Conservation (phyloP, 106 monocot genomes). For the Platanthera guangdongensis region DNA sequence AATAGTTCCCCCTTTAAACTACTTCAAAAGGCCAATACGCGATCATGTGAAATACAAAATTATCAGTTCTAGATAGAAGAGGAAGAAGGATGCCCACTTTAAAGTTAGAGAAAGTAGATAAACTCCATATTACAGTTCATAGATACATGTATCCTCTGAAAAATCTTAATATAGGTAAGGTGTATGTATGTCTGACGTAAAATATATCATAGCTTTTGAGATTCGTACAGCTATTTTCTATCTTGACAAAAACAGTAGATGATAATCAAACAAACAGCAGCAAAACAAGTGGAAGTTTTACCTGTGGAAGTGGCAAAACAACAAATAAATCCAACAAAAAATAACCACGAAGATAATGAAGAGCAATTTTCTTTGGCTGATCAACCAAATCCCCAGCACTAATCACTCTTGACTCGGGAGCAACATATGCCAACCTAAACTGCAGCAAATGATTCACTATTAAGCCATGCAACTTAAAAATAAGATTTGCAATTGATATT, state of each 20-base stretch:
- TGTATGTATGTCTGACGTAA: not conserved
- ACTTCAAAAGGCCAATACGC: not conserved
- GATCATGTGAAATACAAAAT: not conserved
- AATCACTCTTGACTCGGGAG: slow-evolving; percentile 53
- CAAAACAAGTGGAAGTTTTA: slow-evolving; percentile 5
- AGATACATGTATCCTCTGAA: not conserved
- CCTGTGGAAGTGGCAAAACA: slow-evolving; percentile 61
- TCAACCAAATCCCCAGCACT: slow-evolving; percentile 46
- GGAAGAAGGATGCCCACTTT: not conserved
- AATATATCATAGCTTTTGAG: not conserved
- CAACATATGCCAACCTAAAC: slow-evolving; percentile 63
- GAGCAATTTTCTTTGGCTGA: slow-evolving; percentile 51
- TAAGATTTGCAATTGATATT: not conserved
- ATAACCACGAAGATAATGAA: slow-evolving; percentile 46
- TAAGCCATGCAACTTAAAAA: not conserved
- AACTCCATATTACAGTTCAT: not conserved
- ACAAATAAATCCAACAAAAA: slow-evolving; percentile 49
- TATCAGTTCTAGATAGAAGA: not conserved
- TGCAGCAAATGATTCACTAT: slow-evolving; percentile 21
- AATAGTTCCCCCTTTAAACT: not conserved
- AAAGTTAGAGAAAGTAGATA: not conserved
- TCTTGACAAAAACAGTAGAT: not conserved
- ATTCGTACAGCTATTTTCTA: not conserved
- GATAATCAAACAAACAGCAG: not conserved
- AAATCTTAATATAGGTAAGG: not conserved